phyloP scores from a whole-genome alignment of 208 protist genomes.

The Tritrichomonas musculus region DNA sequence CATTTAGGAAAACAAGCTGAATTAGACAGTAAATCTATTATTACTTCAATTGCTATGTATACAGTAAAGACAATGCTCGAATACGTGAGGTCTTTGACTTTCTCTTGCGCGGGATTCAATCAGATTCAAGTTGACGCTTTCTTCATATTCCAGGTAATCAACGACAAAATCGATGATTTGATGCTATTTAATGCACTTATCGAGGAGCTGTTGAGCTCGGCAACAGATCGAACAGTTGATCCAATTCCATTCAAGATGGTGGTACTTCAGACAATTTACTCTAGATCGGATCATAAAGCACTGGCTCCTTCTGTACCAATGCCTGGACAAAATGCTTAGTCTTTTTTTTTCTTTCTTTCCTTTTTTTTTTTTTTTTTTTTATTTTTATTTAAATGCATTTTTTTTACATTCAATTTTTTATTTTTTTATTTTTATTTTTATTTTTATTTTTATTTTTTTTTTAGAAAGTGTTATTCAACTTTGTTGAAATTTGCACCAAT shows the following conservation, averaged over 20 bases:
- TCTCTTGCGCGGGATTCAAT: slow-evolving; percentile 8
- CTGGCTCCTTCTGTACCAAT: too few relatives aligned
- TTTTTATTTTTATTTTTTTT: too few relatives aligned
- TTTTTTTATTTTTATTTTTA: too few relatives aligned
- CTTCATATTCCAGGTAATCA: neutral
- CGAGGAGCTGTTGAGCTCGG: neutral
- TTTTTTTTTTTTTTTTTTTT: too few relatives aligned
- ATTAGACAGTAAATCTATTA: neutral
- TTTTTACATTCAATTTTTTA: too few relatives aligned
- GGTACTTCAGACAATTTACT: neutral
- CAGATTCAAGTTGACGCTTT: slow-evolving; percentile 22
- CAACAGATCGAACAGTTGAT: neutral
- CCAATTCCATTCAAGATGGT: slow-evolving; percentile 28
- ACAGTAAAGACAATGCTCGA: neutral
- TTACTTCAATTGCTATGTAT: neutral
- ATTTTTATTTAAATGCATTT: too few relatives aligned
- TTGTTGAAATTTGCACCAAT: too few relatives aligned
- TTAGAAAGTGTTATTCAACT: too few relatives aligned
- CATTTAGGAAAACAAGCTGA: neutral
- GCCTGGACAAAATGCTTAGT: too few relatives aligned
- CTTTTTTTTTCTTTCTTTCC: too few relatives aligned
- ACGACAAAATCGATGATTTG: neutral
- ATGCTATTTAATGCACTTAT: neutral
- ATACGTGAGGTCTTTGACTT: neutral
- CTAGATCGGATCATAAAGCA: slow-evolving; percentile 6